Evolutionary conservation across 257 asterid species (phyloP).

Genomic region (Oldenlandia corymbosa): DNA sequence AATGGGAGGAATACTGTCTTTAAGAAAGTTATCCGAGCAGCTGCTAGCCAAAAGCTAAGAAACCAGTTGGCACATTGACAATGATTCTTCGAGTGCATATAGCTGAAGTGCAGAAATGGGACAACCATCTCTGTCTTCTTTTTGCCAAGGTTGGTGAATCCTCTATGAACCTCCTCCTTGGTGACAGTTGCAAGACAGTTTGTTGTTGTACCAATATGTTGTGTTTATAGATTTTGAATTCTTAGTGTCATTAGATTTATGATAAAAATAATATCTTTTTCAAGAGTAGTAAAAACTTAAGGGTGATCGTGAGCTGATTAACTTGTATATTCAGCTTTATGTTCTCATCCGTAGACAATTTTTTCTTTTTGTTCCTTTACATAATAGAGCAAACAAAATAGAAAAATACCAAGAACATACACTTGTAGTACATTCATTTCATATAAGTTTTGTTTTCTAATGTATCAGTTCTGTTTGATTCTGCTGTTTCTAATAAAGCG

Average conservation of each 20-base stretch:
- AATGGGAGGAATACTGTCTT: not conserved
- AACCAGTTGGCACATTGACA: slow-evolving; percentile 6
- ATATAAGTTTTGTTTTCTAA: not conserved
- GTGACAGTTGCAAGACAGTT: slow-evolving; percentile 12
- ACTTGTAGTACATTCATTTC: not conserved
- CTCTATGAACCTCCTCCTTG: slow-evolving; percentile 7
- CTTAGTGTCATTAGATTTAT: slow-evolving; percentile 16
- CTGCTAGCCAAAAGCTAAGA: slow-evolving; percentile 3
- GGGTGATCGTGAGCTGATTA: slow-evolving; percentile 2
- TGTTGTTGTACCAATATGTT: slow-evolving; percentile 14
- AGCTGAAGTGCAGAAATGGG: not conserved
- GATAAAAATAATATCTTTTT: slow-evolving; percentile 16
- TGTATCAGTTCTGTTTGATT: not conserved
- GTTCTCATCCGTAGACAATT: too few relatives aligned
- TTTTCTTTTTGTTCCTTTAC: not conserved
- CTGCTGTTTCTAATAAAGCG: not conserved
- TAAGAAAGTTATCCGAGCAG: slow-evolving; percentile 2
- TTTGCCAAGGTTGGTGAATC: slow-evolving; percentile 7
- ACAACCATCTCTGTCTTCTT: not conserved
- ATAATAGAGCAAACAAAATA: slow-evolving; percentile 5
- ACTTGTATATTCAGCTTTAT: slow-evolving; percentile 13
- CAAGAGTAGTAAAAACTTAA: slow-evolving; percentile 9
- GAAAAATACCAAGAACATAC: not conserved
- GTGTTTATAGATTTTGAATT: slow-evolving; percentile 33
- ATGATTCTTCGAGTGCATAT: not conserved